A percentile compares a stretch with the other conserved stretches of the same genome.
Conservation (phyloP, 2,329 filamentous ascomycete genomes). For the Sarocladium brachiariae region DNA sequence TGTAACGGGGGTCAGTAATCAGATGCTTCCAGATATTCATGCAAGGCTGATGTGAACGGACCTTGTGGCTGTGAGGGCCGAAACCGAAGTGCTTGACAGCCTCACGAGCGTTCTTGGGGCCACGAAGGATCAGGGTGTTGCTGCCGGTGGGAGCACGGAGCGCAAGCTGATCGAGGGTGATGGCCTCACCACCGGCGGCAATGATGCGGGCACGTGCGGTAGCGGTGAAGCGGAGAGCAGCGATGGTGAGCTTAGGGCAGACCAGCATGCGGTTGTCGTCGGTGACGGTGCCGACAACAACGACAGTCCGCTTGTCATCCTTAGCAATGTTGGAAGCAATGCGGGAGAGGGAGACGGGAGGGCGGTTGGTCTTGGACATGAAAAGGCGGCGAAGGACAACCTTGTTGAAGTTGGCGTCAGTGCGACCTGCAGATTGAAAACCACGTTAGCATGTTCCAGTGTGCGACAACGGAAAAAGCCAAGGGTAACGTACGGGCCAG, state of each 20-base stretch:
- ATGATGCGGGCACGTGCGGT: slow-evolving; percentile 90
- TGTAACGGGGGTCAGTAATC: slow-evolving; percentile 35
- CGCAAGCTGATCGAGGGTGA: slow-evolving; percentile 96
- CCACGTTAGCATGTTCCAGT: background rate
- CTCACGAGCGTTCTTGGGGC: slow-evolving; percentile 97
- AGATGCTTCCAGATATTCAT: background rate
- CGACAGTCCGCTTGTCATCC: slow-evolving; percentile 76
- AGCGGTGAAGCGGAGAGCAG: slow-evolving; percentile 92
- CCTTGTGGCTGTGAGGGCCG: slow-evolving; percentile 96
- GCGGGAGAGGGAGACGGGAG: slow-evolving; percentile 88
- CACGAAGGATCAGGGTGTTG: slow-evolving; percentile 95
- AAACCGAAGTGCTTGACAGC: slow-evolving; percentile 99
- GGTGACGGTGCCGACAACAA: slow-evolving; percentile 90
- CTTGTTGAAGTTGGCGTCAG: slow-evolving; percentile 98
- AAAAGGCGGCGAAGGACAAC: slow-evolving; percentile 94
- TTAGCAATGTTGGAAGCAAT: slow-evolving; percentile 66
- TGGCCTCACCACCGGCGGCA: slow-evolving; percentile 87
- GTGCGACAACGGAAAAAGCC: background rate
- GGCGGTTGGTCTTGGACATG: slow-evolving; percentile 98
- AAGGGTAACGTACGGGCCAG: slow-evolving; percentile 67
- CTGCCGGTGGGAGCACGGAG: slow-evolving; percentile 89
- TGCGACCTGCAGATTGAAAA: slow-evolving; percentile 60
- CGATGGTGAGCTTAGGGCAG: slow-evolving; percentile 87
- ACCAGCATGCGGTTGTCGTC: slow-evolving; percentile 93
- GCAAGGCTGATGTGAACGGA: slow-evolving; percentile 33